A percentile compares a stretch with the other conserved stretches of the same genome.
Conservation (phyloP, 768 basidiomycete genomes). For the Artomyces pyxidatus region DNA sequence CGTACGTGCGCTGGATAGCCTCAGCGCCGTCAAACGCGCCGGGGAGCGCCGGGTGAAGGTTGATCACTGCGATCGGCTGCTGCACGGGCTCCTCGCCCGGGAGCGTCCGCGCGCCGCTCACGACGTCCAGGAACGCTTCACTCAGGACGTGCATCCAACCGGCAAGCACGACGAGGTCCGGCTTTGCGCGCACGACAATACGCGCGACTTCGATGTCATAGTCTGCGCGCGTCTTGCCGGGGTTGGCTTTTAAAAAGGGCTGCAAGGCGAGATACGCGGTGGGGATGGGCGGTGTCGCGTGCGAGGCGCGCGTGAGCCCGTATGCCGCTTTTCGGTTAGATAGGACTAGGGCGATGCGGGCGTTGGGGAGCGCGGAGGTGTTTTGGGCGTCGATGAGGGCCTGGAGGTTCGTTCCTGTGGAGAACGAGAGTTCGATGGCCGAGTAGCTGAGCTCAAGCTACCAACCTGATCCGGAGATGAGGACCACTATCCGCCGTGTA, state of each 20-base stretch:
- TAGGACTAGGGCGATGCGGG: constrained; percentile 71
- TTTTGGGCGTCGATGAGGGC: constrained; percentile 86
- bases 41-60: constrained; percentile 92
- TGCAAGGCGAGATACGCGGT: constrained; percentile 80
- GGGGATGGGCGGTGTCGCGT: constrained; percentile 67
- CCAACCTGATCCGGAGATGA: constrained; percentile 61
- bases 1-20: constrained; percentile 83
- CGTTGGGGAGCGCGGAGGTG: constrained; percentile 63
- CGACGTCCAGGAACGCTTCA: constrained; percentile 66
- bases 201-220: constrained; percentile 80
- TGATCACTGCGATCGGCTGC: constrained; percentile 73
- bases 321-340: constrained; percentile 91
- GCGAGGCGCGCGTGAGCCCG: constrained; percentile 74
- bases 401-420: constrained; percentile 87
- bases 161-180: constrained; percentile 89
- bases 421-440: not conserved
- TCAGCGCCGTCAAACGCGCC: constrained; percentile 95
- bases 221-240: constrained; percentile 67
- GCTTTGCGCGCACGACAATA: constrained; percentile 50
- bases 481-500: constrained; percentile 38
- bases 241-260: constrained; percentile 69
- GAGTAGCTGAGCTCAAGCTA: not conserved
- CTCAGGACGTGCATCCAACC: constrained; percentile 99
- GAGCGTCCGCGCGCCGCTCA: constrained; percentile 35
- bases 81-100: constrained; percentile 23